Evolutionary conservation across 208 protist genomes (phyloP), one percentile per base, ranked within the genome.

Genomic region (Leishmania tarentolae): DNA sequence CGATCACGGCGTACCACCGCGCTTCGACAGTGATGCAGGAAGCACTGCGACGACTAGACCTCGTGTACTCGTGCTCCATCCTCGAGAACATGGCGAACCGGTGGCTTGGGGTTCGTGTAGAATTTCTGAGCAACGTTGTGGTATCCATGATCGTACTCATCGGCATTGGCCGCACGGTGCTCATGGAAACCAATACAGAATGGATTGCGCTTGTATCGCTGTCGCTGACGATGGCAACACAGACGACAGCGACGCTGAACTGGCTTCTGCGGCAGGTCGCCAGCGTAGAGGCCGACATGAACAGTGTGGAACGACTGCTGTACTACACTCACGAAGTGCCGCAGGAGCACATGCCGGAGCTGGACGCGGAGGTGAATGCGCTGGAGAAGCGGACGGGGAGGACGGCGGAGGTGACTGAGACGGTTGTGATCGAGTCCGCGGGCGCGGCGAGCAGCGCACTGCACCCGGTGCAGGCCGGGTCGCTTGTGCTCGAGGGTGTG

Each of bases 21-120:
- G 50, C 81, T 44, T 53, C 73, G 21, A 72, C 75, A 40, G 81
- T 88, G 31, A 46, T 95, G 71, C 24, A 63, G 56, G 76, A 83
- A 57, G 88, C 88, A 28, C 72, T 93, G 9, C 42, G 73, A n/a
- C 85, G 84, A 40, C 79, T 95, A 53, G 92, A 95, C 81, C 11
- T 71, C 9, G 82, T 86, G 35, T 85, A 94, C 17, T 93, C 84
- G 75, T 85, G 83, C 73, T 80, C 82, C 4, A 78, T 90, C 79
- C 86, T 93, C 69, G 76, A 92, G 66, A 89, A 83, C 31, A 76
- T 90, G 15, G 74, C 80, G 28, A 89, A 98, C 47, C 87, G 96
- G 19, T 99, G 98, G 98, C 86, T 99, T 11, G 89, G 85, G 24
- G 85, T 98, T 8, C 90, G 98, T 3, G 73, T 99, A 0, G 97